phyloP scores from a whole-genome alignment of 2,329 filamentous ascomycete genomes.

The Mariannaea elegans region DNA sequence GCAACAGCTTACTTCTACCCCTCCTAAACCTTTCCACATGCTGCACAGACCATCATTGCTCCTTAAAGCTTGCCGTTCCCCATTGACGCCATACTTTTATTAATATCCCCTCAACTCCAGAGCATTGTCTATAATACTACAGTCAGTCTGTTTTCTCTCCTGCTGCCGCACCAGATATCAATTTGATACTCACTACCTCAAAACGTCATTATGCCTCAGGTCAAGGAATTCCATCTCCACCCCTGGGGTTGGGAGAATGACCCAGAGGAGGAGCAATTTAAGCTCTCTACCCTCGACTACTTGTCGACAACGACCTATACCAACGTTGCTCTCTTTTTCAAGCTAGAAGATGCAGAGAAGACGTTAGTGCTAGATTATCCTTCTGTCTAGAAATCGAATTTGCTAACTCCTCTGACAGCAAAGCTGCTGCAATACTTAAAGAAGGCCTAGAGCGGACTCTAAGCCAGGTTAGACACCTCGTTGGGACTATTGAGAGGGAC shows the following conservation, averaged over 20 bases:
- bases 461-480: slow-evolving; percentile 48
- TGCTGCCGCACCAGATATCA: neutral
- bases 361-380: neutral
- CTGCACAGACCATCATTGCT: neutral
- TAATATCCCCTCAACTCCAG: neutral
- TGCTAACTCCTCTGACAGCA: slow-evolving; percentile 6
- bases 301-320: slow-evolving; percentile 23
- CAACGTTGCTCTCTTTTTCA: slow-evolving; percentile 19
- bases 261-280: slow-evolving; percentile 26
- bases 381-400: neutral
- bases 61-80: neutral
- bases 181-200: neutral
- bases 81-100: neutral
- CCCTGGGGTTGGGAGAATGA: slow-evolving; percentile 24
- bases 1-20: neutral
- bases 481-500: slow-evolving; percentile 52
- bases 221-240: slow-evolving; percentile 22
- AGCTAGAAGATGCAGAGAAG: slow-evolving; percentile 13
- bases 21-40: neutral
- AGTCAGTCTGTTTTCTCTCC: neutral
- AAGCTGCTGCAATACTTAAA: slow-evolving; percentile 31
- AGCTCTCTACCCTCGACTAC: slow-evolving; percentile 23
- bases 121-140: neutral
- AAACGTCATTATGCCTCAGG: slow-evolving; percentile 6
- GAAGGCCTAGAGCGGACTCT: slow-evolving; percentile 49